Conservation (phyloP, 352 stramenopile species). For the Pythium insidiosum region DNA sequence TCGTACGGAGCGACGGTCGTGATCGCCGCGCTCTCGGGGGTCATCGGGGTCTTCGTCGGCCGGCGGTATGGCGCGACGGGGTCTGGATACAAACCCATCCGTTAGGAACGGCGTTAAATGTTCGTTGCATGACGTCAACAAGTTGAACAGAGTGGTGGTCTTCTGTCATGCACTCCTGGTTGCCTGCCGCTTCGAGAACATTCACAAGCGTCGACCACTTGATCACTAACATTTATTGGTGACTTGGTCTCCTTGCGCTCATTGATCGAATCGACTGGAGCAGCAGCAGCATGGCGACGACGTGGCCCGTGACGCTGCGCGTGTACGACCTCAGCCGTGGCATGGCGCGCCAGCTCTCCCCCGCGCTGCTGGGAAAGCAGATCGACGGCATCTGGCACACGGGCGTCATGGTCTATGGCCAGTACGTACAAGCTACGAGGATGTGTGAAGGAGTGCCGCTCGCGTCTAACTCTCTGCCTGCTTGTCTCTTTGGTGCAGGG, state of each 20-base stretch:
- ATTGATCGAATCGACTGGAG: background rate
- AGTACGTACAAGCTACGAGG: slow-evolving; percentile 9
- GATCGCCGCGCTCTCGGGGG: slow-evolving; percentile 7
- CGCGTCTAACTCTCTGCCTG: background rate
- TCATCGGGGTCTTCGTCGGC: slow-evolving; percentile 11
- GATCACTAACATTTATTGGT: too few relatives aligned
- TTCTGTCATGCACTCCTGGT: too few relatives aligned
- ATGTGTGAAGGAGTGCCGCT: background rate
- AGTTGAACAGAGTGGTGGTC: too few relatives aligned
- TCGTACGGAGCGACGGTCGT: slow-evolving; percentile 9
- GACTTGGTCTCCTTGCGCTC: too few relatives aligned
- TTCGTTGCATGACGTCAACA: too few relatives aligned
- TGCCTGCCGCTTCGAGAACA: too few relatives aligned
- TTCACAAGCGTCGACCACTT: too few relatives aligned
- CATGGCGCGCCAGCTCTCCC: slow-evolving; percentile 85
- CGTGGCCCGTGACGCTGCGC: slow-evolving; percentile 67
- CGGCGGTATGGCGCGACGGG: background rate
- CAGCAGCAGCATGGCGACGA: background rate
- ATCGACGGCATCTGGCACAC: slow-evolving; percentile 94
- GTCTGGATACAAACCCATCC: background rate
- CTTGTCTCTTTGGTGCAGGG: slow-evolving; percentile 14
- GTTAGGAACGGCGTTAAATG: too few relatives aligned
- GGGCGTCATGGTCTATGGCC: slow-evolving; percentile 64
- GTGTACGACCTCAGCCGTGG: slow-evolving; percentile 95
- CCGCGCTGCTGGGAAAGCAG: slow-evolving; percentile 86